phyloP scores from a whole-genome alignment of 352 stramenopile species.

The Globisporangium spiculum region DNA sequence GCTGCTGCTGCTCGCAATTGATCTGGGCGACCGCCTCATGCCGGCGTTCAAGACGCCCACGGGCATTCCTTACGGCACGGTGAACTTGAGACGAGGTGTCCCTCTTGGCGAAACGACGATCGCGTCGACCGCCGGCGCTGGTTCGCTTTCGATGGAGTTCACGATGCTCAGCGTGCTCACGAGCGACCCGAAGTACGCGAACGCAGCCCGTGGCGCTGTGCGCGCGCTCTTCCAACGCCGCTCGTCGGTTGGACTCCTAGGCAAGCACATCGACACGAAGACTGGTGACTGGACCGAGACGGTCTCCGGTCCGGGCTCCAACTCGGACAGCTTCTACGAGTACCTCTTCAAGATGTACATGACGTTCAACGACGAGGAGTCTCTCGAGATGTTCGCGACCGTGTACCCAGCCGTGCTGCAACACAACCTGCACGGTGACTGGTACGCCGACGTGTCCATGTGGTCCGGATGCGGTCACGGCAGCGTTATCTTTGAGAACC shows the following conservation, averaged over 20 bases:
- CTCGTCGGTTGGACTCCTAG: slow-evolving; percentile 87
- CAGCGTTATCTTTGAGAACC: slow-evolving; percentile 76
- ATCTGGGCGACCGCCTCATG: slow-evolving; percentile 95
- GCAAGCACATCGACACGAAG: slow-evolving; percentile 95
- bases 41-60: slow-evolving; percentile 95
- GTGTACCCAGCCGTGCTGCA: slow-evolving; percentile 65
- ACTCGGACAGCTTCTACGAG: slow-evolving; percentile 98
- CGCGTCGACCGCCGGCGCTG: slow-evolving; percentile 94
- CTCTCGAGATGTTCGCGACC: slow-evolving; percentile 90
- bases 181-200: slow-evolving; percentile 61
- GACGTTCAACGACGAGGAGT: slow-evolving; percentile 91
- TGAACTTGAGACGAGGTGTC: slow-evolving; percentile 92
- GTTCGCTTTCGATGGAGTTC: slow-evolving; percentile 97
- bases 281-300: slow-evolving; percentile 85
- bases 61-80: slow-evolving; percentile 96
- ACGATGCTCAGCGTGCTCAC: slow-evolving; percentile 92
- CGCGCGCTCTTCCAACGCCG: slow-evolving; percentile 74
- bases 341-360: slow-evolving; percentile 97
- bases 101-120: slow-evolving; percentile 93
- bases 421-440: slow-evolving; percentile 81
- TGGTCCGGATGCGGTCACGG: slow-evolving; percentile 57
- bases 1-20: slow-evolving; percentile 91
- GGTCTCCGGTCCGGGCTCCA: slow-evolving; percentile 83
- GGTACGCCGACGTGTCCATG: slow-evolving; percentile 86
- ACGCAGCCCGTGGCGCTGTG: slow-evolving; percentile 58